Evolutionary conservation across 371 early-diverging fungal species (phyloP), one percentile per base, ranked within the genome.

Genomic region (Lichtheimia hyalospora): DNA sequence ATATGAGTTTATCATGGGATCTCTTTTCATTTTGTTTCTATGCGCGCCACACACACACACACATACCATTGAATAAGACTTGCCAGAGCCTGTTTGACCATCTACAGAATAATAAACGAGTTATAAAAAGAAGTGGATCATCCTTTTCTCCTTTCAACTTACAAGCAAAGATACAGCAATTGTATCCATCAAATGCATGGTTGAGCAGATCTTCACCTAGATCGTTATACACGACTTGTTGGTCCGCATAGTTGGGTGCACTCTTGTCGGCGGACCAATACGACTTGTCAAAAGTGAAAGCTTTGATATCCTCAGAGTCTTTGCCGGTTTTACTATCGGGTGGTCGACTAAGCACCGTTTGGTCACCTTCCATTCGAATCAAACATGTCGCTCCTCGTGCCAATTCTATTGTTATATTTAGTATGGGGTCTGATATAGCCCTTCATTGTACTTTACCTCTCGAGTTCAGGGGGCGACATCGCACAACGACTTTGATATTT

Each of bases 101-200:
- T 95, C 90, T 88, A 70, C 15, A 48, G 16, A 23, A 39, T 44
- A 6, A 49, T 27, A 15, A 15, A 20, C n/a, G n/a, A n/a, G 39
- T 28, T 52, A 54, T 44, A 49, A 39, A 16, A n/a, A 44, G 3
- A 48, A 43, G 1, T 8, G 13, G 12, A 10, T 41, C 3, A 3
- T 13, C 16, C 3, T 6, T 18, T 15, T 14, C 5, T 28, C 34
- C 14, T 14, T 2, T 14, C 23, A 23, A 55, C 64, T 75, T 84
- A 88, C 87, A 95, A 39, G 94, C 95, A 69, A 94, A 89, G 25
- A 95, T 91, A 74, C 92, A 92, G 58, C 90, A 88, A 69, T 94
- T 92, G 73, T 94, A 95, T 25, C 95, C 94, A 25, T 82, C 84
- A 62, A 95, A 89, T 1, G 95, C 91, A 65, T 96, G 95, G 60